Evolutionary conservation across 306 rosid genomes (phyloP).

Genomic region (Pachyrhizus erosus): DNA sequence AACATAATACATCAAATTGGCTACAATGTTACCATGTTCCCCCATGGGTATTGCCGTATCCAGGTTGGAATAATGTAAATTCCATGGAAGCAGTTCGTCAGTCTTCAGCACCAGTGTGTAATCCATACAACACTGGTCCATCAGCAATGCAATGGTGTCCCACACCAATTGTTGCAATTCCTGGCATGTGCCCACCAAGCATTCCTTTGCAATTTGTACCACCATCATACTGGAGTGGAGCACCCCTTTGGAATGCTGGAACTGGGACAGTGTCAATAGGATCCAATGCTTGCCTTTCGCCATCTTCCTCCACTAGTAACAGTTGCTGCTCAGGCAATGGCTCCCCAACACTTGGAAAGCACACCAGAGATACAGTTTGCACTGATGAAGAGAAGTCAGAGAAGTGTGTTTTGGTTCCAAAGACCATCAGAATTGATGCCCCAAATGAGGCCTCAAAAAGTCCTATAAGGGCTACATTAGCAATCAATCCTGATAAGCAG

Average conservation of each 20-base stretch:
- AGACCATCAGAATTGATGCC: slow-evolving; percentile 55
- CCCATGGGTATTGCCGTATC: slow-evolving; percentile 56
- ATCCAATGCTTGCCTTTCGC: slow-evolving; percentile 54
- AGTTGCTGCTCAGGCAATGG: slow-evolving; percentile 55
- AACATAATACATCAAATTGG: slow-evolving; percentile 42
- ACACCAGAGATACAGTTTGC: slow-evolving; percentile 51
- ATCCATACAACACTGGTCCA: slow-evolving; percentile 30
- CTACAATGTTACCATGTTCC: slow-evolving; percentile 54
- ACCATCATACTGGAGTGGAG: slow-evolving; percentile 56
- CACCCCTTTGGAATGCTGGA: slow-evolving; percentile 49
- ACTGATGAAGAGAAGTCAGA: slow-evolving; percentile 55
- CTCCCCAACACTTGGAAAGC: slow-evolving; percentile 65
- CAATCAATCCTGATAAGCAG: slow-evolving; percentile 36
- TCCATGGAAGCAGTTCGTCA: slow-evolving; percentile 44
- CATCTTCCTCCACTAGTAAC: slow-evolving; percentile 51
- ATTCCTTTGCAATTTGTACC: slow-evolving; percentile 60
- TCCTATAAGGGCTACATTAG: slow-evolving; percentile 51
- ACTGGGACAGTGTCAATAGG: slow-evolving; percentile 46
- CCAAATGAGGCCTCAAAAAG: slow-evolving; percentile 53
- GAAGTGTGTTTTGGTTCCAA: slow-evolving; percentile 51
- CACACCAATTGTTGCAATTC: slow-evolving; percentile 55
- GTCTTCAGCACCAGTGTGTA: slow-evolving; percentile 30
- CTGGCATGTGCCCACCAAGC: slow-evolving; percentile 53
- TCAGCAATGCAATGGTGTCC: slow-evolving; percentile 57
- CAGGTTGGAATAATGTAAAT: slow-evolving; percentile 45